Evolutionary conservation across 345 rosid species (phyloP).

Genomic region (Camelina sativa): DNA sequence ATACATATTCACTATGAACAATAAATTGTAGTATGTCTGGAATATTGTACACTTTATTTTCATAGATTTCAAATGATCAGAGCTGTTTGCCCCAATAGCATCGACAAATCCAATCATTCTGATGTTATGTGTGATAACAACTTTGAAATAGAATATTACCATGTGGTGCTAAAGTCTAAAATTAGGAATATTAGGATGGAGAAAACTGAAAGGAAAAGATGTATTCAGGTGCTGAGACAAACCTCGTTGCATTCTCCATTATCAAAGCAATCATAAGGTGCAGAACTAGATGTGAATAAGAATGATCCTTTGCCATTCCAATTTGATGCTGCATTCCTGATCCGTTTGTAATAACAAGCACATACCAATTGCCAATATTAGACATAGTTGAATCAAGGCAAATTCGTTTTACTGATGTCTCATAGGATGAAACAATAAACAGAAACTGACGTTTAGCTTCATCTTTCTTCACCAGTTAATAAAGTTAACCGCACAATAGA

Average conservation of each 20-base stretch:
- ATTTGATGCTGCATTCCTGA: slow-evolving; percentile 79
- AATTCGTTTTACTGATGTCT: background rate
- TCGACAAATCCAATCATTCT: background rate
- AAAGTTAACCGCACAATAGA: background rate
- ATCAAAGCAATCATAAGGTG: slow-evolving; percentile 76
- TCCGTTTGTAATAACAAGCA: slow-evolving; percentile 26
- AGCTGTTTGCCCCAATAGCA: slow-evolving; percentile 10
- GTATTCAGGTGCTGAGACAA: slow-evolving; percentile 29
- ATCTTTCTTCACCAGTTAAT: background rate
- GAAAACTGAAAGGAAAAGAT: background rate
- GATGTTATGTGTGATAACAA: background rate
- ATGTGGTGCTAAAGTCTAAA: background rate
- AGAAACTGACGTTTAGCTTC: slow-evolving; percentile 8
- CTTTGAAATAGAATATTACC: background rate
- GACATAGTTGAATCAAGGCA: slow-evolving; percentile 20
- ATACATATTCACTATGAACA: background rate
- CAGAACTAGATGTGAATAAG: slow-evolving; percentile 90
- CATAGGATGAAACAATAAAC: background rate
- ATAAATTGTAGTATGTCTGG: background rate
- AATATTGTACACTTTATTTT: background rate
- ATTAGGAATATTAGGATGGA: background rate
- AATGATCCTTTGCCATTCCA: slow-evolving; percentile 94
- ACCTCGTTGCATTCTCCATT: slow-evolving; percentile 91
- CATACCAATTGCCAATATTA: background rate
- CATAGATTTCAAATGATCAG: background rate